Percentiles rank a stretch among this genome's conserved stretches.
phyloP scores from a whole-genome alignment of 129 eudicot genomes.

The Mikania micrantha region DNA sequence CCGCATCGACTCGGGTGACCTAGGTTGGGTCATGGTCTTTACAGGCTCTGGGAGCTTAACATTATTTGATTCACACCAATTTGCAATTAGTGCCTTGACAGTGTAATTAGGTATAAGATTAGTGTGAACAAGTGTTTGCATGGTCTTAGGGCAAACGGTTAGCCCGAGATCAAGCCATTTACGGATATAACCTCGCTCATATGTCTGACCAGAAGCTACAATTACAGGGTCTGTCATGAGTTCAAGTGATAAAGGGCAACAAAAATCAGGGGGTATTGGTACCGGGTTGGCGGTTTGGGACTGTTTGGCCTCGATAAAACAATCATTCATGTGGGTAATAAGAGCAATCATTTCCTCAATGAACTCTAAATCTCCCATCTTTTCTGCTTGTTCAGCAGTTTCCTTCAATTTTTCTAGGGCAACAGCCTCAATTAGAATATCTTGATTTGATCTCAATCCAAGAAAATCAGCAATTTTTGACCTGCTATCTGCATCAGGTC shows the following conservation, averaged over 20 bases:
- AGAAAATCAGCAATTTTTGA: slow-evolving; percentile 63
- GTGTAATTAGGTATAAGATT: slow-evolving; percentile 96
- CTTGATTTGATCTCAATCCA: slow-evolving; percentile 78
- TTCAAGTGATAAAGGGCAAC: slow-evolving; percentile 96
- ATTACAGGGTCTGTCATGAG: slow-evolving; percentile 98
- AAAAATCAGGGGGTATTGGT: slow-evolving; percentile 82
- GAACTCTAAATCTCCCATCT: slow-evolving; percentile 61
- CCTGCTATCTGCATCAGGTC: slow-evolving; percentile 57
- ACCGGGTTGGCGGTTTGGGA: slow-evolving; percentile 59
- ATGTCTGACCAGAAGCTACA: slow-evolving; percentile 96
- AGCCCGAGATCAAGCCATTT: slow-evolving; percentile 97
- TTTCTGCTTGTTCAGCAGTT: slow-evolving; percentile 88
- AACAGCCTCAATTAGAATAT: slow-evolving; percentile 83
- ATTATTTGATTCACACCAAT: slow-evolving; percentile 79
- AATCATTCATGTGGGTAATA: slow-evolving; percentile 77
- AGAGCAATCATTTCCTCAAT: slow-evolving; percentile 74
- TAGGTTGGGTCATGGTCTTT: slow-evolving; percentile 39
- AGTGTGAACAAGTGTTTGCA: slow-evolving; percentile 75
- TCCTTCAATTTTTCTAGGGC: slow-evolving; percentile 95
- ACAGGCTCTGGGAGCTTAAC: slow-evolving; percentile 88
- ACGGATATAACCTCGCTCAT: slow-evolving; percentile 77
- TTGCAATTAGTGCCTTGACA: slow-evolving; percentile 88
- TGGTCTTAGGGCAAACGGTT: slow-evolving; percentile 91
- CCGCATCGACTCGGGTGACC: slow-evolving; percentile 46
- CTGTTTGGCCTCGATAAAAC: slow-evolving; percentile 59